Conservation (phyloP, 176 grass and related monocot species). For the Oryza meyeriana region DNA sequence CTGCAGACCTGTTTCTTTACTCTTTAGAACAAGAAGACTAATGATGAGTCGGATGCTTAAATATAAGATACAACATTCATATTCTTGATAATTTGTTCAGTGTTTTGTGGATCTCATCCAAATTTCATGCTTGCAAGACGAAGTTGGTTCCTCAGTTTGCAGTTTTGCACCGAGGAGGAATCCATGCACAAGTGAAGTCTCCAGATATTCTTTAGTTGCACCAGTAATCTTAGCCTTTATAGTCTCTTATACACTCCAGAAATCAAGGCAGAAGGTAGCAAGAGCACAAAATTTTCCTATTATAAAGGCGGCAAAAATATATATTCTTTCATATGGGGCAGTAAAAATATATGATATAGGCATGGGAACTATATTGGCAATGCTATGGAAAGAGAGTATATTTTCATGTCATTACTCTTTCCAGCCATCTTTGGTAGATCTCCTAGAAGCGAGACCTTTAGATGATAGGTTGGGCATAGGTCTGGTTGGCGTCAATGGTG, state of each 20-base stretch:
- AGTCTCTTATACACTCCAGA: neutral
- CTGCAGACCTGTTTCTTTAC: too few species aligned
- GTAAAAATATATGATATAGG: neutral
- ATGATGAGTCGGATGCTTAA: too few species aligned
- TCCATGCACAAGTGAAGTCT: neutral
- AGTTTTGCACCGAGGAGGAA: too few species aligned
- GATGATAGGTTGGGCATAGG: constrained; percentile 60
- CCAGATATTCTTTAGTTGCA: neutral
- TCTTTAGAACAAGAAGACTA: too few species aligned
- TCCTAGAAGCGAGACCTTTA: constrained; percentile 77
- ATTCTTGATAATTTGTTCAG: too few species aligned
- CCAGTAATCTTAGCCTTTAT: neutral
- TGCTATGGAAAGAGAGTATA: neutral
- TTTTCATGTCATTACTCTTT: constrained; percentile 53
- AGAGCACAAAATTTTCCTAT: neutral
- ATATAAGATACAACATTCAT: too few species aligned
- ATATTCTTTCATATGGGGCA: neutral
- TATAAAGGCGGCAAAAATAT: neutral
- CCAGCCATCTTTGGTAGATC: constrained; percentile 80
- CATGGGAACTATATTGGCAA: constrained; percentile 1
- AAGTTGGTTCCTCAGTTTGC: too few species aligned
- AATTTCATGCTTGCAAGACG: too few species aligned
- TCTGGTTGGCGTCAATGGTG: constrained; percentile 70
- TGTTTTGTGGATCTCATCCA: too few species aligned
- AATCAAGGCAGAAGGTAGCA: neutral